Base-by-base conservation (phyloP, 225 moss, liverwort and hornwort genomes). In the Marchantia polymorpha region DNA sequence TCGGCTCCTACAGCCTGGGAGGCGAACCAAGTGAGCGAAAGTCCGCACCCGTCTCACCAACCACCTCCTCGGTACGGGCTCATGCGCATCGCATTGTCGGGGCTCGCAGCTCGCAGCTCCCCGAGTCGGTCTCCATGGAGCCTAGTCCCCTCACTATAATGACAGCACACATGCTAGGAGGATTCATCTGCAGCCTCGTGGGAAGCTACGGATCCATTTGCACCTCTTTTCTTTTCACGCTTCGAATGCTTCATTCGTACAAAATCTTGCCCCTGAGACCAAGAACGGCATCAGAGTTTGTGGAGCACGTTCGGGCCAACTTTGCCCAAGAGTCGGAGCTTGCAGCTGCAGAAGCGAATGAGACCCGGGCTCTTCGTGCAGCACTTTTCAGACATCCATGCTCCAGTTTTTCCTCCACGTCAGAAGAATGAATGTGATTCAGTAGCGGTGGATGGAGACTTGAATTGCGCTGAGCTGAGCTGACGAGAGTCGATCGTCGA, bases 41-140 rank as follows among this genome's bases (percentile, higher is more conserved):
- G 64, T 75, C 64, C 48, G 53, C 77, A 65, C 61, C 77, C 52
- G 77, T 77, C 65, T 64, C 63, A 77, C 77, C 77, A 77, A 77
- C 77, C 64, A 51, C 77, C 60, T 49, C 65, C 25, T 52, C 0
- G 30, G 64, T 64, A 64, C 64, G 51, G 77, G 64, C 76, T 77
- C 77, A 77, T 65, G 65, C 77, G 64, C 50, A 22, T 26, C 49
- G 77, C 76, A 31, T 76, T 76, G 59, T 56, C 26, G 7, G 7
- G 7, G 75, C 19, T 59, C 39, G 31, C 39, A 39, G 39, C 5
- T 39, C 53, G 15, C 7, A 10, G 75, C 19, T 59, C 39, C 58
- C 58, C 39, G 9, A 39, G 59, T 59, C 27, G 51, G 55, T 39
- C 19, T 75, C 7, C 58, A 22, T 46, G 50, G 72, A 72, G 51